phyloP scores from a whole-genome alignment of 495 filamentous ascomycete genomes.

The Rostrohypoxylon terebratum region DNA sequence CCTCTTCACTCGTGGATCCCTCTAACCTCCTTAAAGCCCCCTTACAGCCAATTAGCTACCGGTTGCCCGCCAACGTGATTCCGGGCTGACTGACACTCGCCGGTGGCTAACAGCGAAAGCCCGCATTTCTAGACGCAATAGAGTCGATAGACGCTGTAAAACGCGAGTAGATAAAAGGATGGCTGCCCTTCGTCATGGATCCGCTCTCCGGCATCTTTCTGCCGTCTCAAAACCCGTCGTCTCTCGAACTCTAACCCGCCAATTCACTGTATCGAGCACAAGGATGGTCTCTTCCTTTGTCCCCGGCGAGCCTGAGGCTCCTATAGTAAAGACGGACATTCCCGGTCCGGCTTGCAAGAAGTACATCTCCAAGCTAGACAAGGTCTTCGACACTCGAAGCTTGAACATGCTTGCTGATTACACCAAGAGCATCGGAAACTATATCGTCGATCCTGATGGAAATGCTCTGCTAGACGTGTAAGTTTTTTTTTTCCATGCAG shows the following conservation, averaged over 20 bases:
- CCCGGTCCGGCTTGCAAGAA: slow-evolving; percentile 84
- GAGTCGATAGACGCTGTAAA: slow-evolving; percentile 6
- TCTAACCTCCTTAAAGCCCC: background rate
- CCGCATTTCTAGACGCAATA: slow-evolving; percentile 5
- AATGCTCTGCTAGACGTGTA: slow-evolving; percentile 84
- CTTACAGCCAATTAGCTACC: slow-evolving; percentile 6
- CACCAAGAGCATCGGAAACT: slow-evolving; percentile 75
- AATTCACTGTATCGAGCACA: slow-evolving; percentile 47
- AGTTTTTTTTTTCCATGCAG: slow-evolving; percentile 46
- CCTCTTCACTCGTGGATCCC: too few species aligned
- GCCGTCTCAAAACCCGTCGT: slow-evolving; percentile 25
- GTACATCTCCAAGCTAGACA: slow-evolving; percentile 69
- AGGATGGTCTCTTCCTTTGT: slow-evolving; percentile 66
- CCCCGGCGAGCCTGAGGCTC: slow-evolving; percentile 79
- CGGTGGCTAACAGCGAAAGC: background rate
- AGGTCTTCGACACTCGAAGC: slow-evolving; percentile 93
- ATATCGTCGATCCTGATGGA: slow-evolving; percentile 90
- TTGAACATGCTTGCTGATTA: slow-evolving; percentile 95
- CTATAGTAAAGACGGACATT: slow-evolving; percentile 79
- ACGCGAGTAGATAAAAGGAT: slow-evolving; percentile 30
- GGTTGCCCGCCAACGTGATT: slow-evolving; percentile 15
- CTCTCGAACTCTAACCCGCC: slow-evolving; percentile 34
- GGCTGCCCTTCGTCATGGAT: slow-evolving; percentile 44
- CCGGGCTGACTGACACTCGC: slow-evolving; percentile 12
- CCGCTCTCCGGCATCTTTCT: slow-evolving; percentile 40